A percentile compares a stretch with the other conserved stretches of the same genome.
phyloP scores from a whole-genome alignment of 176 grass and related monocot species.

The Metroxylon sagu region DNA sequence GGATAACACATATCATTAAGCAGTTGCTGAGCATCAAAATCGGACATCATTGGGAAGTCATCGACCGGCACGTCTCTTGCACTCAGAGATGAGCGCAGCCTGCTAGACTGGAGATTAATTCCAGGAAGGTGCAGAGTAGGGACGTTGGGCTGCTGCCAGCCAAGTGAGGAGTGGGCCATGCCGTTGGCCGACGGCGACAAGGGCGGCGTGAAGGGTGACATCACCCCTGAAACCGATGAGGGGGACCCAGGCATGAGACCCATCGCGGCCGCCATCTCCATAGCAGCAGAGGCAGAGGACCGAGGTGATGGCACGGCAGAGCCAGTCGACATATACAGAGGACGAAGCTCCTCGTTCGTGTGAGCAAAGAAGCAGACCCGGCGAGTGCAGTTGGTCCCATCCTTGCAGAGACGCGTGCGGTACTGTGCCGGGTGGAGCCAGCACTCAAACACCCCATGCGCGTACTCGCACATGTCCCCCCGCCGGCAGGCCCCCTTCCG shows the following conservation, averaged over 20 bases:
- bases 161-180: neutral
- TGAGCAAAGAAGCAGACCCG: constrained; percentile 90
- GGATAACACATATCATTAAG: constrained; percentile 41
- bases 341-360: constrained; percentile 71
- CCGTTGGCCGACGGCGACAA: constrained; percentile 41
- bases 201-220: constrained; percentile 42
- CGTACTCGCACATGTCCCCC: constrained; percentile 69
- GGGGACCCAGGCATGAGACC: constrained; percentile 35
- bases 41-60: constrained; percentile 21
- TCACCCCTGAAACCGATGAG: constrained; percentile 12
- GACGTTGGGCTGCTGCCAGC: constrained; percentile 34
- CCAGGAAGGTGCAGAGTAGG: constrained; percentile 35
- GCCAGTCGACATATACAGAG: constrained; percentile 57
- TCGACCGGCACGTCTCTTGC: constrained; percentile 33
- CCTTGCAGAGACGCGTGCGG: constrained; percentile 63
- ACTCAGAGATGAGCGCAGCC: constrained; percentile 58
- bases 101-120: constrained; percentile 11
- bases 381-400: constrained; percentile 43
- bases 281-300: constrained; percentile 25
- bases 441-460: constrained; percentile 84
- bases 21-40: constrained; percentile 41
- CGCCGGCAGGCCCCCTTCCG: constrained; percentile 72
- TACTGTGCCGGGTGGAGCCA: constrained; percentile 91
- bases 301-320: constrained; percentile 55
- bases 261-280: constrained; percentile 57